Conservation (phyloP, 1,139 yeast genomes). For the Nakaseomyces delphensis region DNA sequence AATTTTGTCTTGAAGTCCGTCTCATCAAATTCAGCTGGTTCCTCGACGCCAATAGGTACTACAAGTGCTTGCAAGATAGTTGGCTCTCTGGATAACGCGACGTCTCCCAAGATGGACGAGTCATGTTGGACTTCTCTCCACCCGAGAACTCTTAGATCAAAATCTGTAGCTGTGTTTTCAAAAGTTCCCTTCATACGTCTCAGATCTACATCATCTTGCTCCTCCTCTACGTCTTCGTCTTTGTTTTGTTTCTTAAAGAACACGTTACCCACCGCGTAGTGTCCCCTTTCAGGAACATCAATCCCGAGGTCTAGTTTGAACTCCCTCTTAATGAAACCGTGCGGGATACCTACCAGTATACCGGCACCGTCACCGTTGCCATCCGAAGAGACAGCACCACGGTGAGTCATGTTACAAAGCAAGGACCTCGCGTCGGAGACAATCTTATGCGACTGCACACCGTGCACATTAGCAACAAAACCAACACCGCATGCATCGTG, state of each 20-base stretch:
- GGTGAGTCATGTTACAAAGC: conserved; percentile 94
- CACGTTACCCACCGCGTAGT: conserved; percentile 90
- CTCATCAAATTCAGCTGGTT: conserved; percentile 49
- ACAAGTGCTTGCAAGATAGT: conserved; percentile 81
- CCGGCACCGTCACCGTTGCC: conserved; percentile 99
- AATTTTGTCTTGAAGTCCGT: conserved; percentile 73
- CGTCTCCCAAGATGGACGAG: conserved; percentile 87
- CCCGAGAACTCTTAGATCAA: conserved; percentile 77
- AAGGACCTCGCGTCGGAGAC: conserved; percentile 83
- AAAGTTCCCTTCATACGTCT: conserved; percentile 65
- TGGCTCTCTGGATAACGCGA: conserved; percentile 91
- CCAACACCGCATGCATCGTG: conserved; percentile 99
- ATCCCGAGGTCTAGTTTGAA: conserved; percentile 45
- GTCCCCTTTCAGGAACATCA: conserved; percentile 65
- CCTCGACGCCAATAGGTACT: conserved; percentile 49
- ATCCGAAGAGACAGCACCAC: conserved; percentile 95
- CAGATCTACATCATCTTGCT: conserved; percentile 35
- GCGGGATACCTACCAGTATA: conserved; percentile 86
- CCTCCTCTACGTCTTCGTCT: conserved; percentile 22
- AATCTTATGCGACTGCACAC: conserved; percentile 78
- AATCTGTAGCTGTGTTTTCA: conserved; percentile 65
- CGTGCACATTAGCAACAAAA: conserved; percentile 90
- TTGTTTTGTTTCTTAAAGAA: conserved; percentile 78
- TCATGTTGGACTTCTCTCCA: conserved; percentile 98
- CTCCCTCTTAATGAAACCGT: conserved; percentile 75